Base-by-base conservation (phyloP, 163 green algal species). In the Scenedesmus sp. region DNA sequence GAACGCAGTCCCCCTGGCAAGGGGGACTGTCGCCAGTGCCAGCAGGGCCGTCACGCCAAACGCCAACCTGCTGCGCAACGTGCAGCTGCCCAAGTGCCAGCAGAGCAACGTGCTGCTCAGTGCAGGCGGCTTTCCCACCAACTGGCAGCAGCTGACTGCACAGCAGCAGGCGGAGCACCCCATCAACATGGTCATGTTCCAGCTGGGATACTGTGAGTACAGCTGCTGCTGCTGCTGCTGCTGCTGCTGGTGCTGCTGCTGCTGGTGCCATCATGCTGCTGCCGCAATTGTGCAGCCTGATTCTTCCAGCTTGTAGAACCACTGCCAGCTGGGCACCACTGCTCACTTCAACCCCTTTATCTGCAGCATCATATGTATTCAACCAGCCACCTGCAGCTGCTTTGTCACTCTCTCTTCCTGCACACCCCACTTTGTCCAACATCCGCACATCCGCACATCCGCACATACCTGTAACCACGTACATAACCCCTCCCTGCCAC, bases 41-140 rank as follows among this genome's bases (percentile, higher is more conserved):
- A 52, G 70, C 70, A 79, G 70, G 52, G 23, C 70, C 12, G 70
- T 79, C 0, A 79, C 70, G 23, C 70, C 70, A 16, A 79, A 79
- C 70, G 5, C 70, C 12, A 79, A 13, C 23, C 20, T 79, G 5
- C 23, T 79, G 10, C 70, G 70, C 4, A 10, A 12, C 7, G 70
- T 52, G 23, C 70, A 79, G 70, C 70, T 79, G 23, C 70, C 70
- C 70, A 79, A 79, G 5, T 79, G 70, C 18, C 20, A 79, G 70
- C 23, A 79, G 13, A 79, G 70, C 70, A 79, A 79, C 52, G 70
- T 79, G 70, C 70, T 79, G 70, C 23, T 79, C 70, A 79, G 52
- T 7, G 46, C 70, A 15, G 70, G 70, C 4, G 70, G 70, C 20
- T 79, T 79, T 18, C 70, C 70, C 20, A 79, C 23, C 70, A 79